These are phyloP conservation scores for Peterozyma toletana DNA, from an alignment of 805 yeast genomes.

Conservation along the genomic window DNA sequence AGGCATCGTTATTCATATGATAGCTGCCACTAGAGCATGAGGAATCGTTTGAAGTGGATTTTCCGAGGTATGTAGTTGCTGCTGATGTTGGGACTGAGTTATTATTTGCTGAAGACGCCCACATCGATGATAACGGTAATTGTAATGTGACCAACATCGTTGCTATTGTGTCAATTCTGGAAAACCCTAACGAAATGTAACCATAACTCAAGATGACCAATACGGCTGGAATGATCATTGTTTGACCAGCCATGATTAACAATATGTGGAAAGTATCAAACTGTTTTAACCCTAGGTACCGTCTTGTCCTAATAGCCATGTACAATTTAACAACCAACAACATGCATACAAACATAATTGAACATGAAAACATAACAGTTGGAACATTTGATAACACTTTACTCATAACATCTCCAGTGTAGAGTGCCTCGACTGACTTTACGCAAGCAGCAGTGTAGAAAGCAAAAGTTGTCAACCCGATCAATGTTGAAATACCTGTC, in stretches of 20 bases:
- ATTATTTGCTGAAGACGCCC: conserved; percentile 73
- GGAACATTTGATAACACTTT: conserved; percentile 44
- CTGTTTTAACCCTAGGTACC: conserved; percentile 71
- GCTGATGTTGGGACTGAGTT: conserved; percentile 32
- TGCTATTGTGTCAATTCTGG: conserved; percentile 41
- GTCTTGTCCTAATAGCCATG: conserved; percentile 64
- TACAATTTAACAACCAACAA: conserved; percentile 59
- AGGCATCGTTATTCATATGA: conserved; percentile 4
- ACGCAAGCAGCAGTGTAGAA: conserved; percentile 51
- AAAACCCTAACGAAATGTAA: conserved; percentile 27
- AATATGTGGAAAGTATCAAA: conserved; percentile 78
- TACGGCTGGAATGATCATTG: conserved; percentile 72
- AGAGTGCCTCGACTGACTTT: conserved; percentile 29
- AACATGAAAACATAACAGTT: conserved; percentile 57
- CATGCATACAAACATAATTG: conserved; percentile 56
- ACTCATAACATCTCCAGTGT: conserved; percentile 12
- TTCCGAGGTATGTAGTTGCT: not conserved
- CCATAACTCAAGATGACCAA: conserved; percentile 47
- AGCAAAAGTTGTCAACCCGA: conserved; percentile 50
- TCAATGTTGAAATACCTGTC: conserved; percentile 27
- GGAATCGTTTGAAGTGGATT: not conserved
- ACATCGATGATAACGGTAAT: conserved; percentile 77
- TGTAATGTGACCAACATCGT: conserved; percentile 60
- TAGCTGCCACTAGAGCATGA: too few species aligned
- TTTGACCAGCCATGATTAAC: conserved; percentile 74